Evolutionary conservation across 805 yeast genomes (phyloP).

Genomic region (Limtongia smithiae): DNA sequence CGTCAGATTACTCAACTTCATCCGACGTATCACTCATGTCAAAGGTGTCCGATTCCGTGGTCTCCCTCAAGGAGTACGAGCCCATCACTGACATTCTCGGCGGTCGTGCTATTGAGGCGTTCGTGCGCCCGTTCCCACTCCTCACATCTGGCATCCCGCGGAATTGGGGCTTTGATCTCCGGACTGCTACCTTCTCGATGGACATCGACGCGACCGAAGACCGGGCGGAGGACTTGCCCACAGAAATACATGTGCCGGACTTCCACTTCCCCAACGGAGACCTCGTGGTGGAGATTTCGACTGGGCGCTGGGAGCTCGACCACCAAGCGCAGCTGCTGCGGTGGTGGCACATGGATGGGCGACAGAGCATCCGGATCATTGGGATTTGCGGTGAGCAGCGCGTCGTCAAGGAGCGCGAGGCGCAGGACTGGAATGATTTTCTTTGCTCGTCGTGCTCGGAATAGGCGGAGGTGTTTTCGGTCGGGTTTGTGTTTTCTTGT

Average conservation of each 20-base stretch:
- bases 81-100: slow-evolving; percentile 44
- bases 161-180: slow-evolving; percentile 57
- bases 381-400: slow-evolving; percentile 24
- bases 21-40: slow-evolving; percentile 12
- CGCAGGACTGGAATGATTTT: not conserved
- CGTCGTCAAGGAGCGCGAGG: not conserved
- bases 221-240: slow-evolving; percentile 39
- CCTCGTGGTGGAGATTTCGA: slow-evolving; percentile 48
- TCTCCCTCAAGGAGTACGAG: not conserved
- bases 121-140: slow-evolving; percentile 71
- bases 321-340: slow-evolving; percentile 53
- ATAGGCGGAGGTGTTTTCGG: not conserved
- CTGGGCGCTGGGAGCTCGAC: slow-evolving; percentile 57
- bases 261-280: slow-evolving; percentile 61
- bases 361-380: slow-evolving; percentile 36
- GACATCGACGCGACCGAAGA: slow-evolving; percentile 39
- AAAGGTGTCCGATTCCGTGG: not conserved
- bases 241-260: slow-evolving; percentile 64
- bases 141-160: slow-evolving; percentile 58
- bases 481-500: not conserved
- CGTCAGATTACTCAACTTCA: not conserved
- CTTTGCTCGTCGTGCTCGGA: not conserved
- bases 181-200: slow-evolving; percentile 42
- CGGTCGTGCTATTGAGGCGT: slow-evolving; percentile 68
- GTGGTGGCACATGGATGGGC: slow-evolving; percentile 63